phyloP scores from a whole-genome alignment of 2,329 filamentous ascomycete species.

The Botrytis aclada region DNA sequence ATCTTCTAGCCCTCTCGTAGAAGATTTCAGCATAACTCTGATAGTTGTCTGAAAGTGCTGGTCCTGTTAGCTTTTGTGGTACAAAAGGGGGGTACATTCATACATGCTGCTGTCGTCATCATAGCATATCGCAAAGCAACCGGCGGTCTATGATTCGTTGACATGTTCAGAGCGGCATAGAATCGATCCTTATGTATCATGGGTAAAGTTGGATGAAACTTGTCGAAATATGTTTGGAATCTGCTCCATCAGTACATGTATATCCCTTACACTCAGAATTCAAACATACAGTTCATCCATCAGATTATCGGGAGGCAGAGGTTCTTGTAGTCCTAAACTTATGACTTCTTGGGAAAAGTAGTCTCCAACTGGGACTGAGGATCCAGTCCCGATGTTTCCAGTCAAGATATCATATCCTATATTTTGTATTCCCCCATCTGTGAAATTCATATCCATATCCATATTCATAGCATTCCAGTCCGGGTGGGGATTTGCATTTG shows the following conservation, averaged over 20 bases:
- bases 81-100: background rate
- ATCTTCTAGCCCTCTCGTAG: slow-evolving; percentile 77
- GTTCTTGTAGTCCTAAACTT: slow-evolving; percentile 75
- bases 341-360: slow-evolving; percentile 63
- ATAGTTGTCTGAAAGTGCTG: slow-evolving; percentile 66
- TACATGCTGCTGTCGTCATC: slow-evolving; percentile 72
- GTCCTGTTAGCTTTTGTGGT: background rate
- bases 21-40: slow-evolving; percentile 70
- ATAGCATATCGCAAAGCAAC: slow-evolving; percentile 82
- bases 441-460: slow-evolving; percentile 31
- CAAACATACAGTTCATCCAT: slow-evolving; percentile 71
- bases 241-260: slow-evolving; percentile 42
- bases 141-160: slow-evolving; percentile 73
- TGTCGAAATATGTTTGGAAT: slow-evolving; percentile 72
- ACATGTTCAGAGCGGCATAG: slow-evolving; percentile 66
- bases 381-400: background rate
- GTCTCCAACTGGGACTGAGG: slow-evolving; percentile 36
- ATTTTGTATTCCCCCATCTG: slow-evolving; percentile 24
- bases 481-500: background rate
- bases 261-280: background rate
- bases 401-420: slow-evolving; percentile 23
- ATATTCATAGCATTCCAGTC: slow-evolving; percentile 31
- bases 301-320: slow-evolving; percentile 72
- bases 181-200: slow-evolving; percentile 78
- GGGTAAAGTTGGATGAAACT: slow-evolving; percentile 68